Conservation (phyloP, 495 filamentous ascomycete species). For the Aspergillus biplanus region DNA sequence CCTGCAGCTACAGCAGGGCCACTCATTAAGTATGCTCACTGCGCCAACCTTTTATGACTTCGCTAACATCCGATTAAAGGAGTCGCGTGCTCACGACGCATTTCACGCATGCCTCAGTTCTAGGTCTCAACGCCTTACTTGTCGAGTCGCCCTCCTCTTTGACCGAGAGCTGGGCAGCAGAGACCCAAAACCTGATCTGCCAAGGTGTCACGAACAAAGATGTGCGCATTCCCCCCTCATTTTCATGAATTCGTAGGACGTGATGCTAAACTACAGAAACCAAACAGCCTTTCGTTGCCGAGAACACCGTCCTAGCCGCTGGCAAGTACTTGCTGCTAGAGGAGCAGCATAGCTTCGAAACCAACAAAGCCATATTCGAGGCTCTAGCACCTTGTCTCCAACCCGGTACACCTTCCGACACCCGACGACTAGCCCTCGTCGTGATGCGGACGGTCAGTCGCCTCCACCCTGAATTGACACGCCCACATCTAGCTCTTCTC, state of each 20-base stretch:
- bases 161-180: conserved; percentile 65
- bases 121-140: conserved; percentile 87
- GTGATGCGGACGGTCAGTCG: conserved; percentile 84
- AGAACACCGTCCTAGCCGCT: conserved; percentile 91
- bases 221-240: conserved; percentile 47
- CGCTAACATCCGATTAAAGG: conserved; percentile 33
- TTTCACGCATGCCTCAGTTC: conserved; percentile 68
- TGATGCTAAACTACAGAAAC: conserved; percentile 24
- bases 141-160: conserved; percentile 74
- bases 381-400: conserved; percentile 72
- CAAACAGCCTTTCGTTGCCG: conserved; percentile 74
- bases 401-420: conserved; percentile 77
- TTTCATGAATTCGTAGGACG: neutral
- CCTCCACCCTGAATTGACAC: conserved; percentile 70
- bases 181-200: conserved; percentile 74
- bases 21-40: conserved; percentile 67
- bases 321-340: conserved; percentile 87
- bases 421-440: conserved; percentile 85
- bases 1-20: conserved; percentile 63
- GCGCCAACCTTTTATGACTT: no score
- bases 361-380: conserved; percentile 77
- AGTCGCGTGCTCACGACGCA: conserved; percentile 75
- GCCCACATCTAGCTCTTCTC: conserved; percentile 76
- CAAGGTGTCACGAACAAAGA: conserved; percentile 78
- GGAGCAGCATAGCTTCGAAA: conserved; percentile 56